Base-by-base conservation (phyloP, 2,329 filamentous ascomycete genomes). In the Colletotrichum brevisporum region DNA sequence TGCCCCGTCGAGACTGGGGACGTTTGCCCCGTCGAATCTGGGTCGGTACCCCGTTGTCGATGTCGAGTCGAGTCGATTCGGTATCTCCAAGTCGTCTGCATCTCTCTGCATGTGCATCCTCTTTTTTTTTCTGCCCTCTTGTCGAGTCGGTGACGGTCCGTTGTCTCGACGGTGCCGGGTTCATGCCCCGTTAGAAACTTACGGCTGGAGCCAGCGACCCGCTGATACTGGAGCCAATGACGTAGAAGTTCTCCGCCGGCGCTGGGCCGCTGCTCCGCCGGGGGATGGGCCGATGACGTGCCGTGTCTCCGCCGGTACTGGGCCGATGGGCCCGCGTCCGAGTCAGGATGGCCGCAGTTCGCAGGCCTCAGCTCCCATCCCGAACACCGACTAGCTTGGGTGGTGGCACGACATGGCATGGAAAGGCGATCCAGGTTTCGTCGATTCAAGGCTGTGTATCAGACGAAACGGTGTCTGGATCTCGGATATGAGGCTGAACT, bases 251-350 rank as follows among this genome's bases (percentile, higher is more conserved):
- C 62, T 69, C 67, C 67, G 67, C 67, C 67, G 43, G 36, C 39
- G 51, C 24, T 69, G 62, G 55, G 62, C 62, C 66, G 66, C 41
- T 66, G 43, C 55, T 69, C 61, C 66, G 61, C 66, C 66, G 61
- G 26, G 10, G 12, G n/a, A 65, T 65, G 66, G 66, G 51, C 66
- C 66, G 50, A 66, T 69, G 66, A 69, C 66, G 66, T 69, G 66
- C 66, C 62, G 62, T 55, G 62, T 55, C 66, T 69, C 66, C 66
- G 66, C 66, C 66, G 66, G 57, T 18, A 54, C 53, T 66, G 62
- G 45, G 62, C 62, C 62, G 55, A 56, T 61, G 67, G 62, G 26
- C 36, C 31, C 21, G 27, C 36, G 67, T 56, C 62, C 67, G 67
- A 69, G 67, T 69, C 67, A 69, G 67, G 48, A 54, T 16, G 41